Conservation (phyloP, 73 alveolate genomes). For the Uronychia binucleata region DNA sequence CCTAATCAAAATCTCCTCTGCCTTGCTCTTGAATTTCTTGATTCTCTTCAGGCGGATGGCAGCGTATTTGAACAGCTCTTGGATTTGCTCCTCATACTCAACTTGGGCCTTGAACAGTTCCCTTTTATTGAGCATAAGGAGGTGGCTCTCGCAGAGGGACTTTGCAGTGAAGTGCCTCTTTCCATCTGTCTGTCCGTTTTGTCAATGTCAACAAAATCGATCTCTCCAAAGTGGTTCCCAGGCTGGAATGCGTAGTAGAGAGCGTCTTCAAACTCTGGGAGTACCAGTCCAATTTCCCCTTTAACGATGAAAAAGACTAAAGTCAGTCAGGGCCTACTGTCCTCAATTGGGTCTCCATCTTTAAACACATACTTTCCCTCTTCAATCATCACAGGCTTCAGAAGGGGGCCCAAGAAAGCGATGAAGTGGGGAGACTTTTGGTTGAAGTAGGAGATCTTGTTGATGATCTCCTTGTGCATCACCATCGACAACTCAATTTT, state of each 20-base stretch:
- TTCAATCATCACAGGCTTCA: slow-evolving; percentile 65
- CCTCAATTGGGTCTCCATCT: slow-evolving; percentile 73
- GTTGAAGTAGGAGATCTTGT: slow-evolving; percentile 61
- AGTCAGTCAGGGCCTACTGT: background rate
- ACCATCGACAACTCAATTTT: slow-evolving; percentile 78
- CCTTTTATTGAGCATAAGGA: slow-evolving; percentile 4
- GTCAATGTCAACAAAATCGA: slow-evolving; percentile 44
- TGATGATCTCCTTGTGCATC: slow-evolving; percentile 60
- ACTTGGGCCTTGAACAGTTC: background rate
- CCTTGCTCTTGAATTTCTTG: background rate
- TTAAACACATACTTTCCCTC: slow-evolving; percentile 55
- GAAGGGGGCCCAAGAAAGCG: slow-evolving; percentile 69
- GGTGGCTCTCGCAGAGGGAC: slow-evolving; percentile 32
- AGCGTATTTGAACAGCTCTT: background rate
- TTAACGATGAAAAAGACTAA: slow-evolving; percentile 57
- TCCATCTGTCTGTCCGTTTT: slow-evolving; percentile 14
- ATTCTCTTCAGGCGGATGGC: background rate
- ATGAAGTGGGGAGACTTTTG: slow-evolving; percentile 62
- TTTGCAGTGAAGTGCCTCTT: slow-evolving; percentile 45
- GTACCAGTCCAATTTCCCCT: slow-evolving; percentile 65
- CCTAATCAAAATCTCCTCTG: background rate
- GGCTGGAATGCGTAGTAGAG: slow-evolving; percentile 37
- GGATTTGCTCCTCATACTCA: background rate
- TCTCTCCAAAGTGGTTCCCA: slow-evolving; percentile 82
- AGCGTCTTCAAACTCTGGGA: slow-evolving; percentile 48